Evolutionary conservation across 1,284 basidiomycete species (phyloP).

Genomic region (Cryptococcus sp.): DNA sequence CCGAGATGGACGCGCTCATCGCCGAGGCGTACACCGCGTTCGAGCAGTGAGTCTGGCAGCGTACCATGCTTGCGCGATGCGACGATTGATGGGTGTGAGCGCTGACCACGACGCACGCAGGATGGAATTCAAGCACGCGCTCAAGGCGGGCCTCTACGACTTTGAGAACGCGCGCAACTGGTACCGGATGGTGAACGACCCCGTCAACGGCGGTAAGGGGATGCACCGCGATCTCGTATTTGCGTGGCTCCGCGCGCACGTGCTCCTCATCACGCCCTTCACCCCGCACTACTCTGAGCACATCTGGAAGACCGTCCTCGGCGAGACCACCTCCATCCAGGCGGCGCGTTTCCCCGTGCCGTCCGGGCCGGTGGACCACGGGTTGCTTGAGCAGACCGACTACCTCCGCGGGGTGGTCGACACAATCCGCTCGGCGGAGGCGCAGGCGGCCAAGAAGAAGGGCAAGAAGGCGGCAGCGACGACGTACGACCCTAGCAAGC

Average conservation of each 20-base stretch:
- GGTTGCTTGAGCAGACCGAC: slow-evolving; percentile 64
- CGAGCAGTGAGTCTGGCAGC: slow-evolving; percentile 66
- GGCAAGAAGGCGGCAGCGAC: slow-evolving; percentile 54
- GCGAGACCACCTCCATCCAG: slow-evolving; percentile 74
- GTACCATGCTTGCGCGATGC: slow-evolving; percentile 3
- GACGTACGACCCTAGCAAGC: slow-evolving; percentile 68
- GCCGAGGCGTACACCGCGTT: slow-evolving; percentile 74
- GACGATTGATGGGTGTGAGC: no score
- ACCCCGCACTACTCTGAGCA: slow-evolving; percentile 95
- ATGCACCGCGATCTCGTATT: slow-evolving; percentile 79
- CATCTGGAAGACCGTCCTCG: slow-evolving; percentile 75
- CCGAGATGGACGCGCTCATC: slow-evolving; percentile 85
- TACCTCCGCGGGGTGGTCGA: slow-evolving; percentile 56
- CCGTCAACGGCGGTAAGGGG: slow-evolving; percentile 59
- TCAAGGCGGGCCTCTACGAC: slow-evolving; percentile 96
- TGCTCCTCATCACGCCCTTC: slow-evolving; percentile 79
- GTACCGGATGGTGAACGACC: slow-evolving; percentile 89
- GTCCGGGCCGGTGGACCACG: slow-evolving; percentile 53
- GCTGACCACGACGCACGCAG: slow-evolving; percentile 56
- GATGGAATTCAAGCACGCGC: slow-evolving; percentile 90
- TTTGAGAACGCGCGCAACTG: slow-evolving; percentile 88
- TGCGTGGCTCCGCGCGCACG: slow-evolving; percentile 77
- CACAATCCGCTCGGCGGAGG: slow-evolving; percentile 85
- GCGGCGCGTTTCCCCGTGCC: slow-evolving; percentile 59
- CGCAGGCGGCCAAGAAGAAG: slow-evolving; percentile 64